phyloP scores from a whole-genome alignment of 225 moss, liverwort and hornwort species.

The Sphagnum tenellum region DNA sequence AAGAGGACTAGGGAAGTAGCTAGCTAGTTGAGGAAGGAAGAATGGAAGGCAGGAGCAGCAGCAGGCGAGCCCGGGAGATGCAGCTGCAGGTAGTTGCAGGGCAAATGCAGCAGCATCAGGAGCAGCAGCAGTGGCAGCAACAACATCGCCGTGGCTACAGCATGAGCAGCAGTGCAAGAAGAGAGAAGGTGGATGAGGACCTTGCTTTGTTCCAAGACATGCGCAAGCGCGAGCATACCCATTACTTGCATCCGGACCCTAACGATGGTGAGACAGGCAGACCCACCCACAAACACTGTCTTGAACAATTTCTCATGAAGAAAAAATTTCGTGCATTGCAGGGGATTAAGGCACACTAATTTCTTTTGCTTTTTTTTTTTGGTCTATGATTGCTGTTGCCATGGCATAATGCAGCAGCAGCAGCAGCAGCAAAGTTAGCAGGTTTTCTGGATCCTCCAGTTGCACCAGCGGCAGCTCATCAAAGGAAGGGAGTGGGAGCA shows the following conservation, averaged over 20 bases:
- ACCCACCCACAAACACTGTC: too few relatives aligned
- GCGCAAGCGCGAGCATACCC: slow-evolving; percentile 31
- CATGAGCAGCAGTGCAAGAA: slow-evolving; percentile 28
- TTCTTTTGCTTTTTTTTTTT: not conserved
- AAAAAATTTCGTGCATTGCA: too few relatives aligned
- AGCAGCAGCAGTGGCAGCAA: not conserved
- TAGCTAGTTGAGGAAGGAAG: too few relatives aligned
- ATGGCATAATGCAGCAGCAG: too few relatives aligned
- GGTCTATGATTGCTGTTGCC: not conserved
- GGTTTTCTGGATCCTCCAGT: slow-evolving; percentile 20
- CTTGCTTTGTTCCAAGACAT: slow-evolving; percentile 50
- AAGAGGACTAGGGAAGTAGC: too few relatives aligned
- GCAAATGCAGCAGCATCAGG: too few relatives aligned
- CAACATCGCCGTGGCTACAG: slow-evolving; percentile 28
- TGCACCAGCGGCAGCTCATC: slow-evolving; percentile 9
- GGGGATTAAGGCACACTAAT: too few relatives aligned
- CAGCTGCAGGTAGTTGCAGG: too few relatives aligned
- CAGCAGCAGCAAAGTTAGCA: slow-evolving; percentile 31
- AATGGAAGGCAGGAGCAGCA: too few relatives aligned
- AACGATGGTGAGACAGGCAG: slow-evolving; percentile 5
- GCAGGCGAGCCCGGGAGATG: too few relatives aligned
- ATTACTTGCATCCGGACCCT: slow-evolving; percentile 15
- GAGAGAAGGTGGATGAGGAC: slow-evolving; percentile 39
- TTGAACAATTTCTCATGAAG: too few relatives aligned
- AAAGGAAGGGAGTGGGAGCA: slow-evolving; percentile 35